phyloP scores from a whole-genome alignment of 2,329 filamentous ascomycete genomes.

The Emydomyces testavorans region DNA sequence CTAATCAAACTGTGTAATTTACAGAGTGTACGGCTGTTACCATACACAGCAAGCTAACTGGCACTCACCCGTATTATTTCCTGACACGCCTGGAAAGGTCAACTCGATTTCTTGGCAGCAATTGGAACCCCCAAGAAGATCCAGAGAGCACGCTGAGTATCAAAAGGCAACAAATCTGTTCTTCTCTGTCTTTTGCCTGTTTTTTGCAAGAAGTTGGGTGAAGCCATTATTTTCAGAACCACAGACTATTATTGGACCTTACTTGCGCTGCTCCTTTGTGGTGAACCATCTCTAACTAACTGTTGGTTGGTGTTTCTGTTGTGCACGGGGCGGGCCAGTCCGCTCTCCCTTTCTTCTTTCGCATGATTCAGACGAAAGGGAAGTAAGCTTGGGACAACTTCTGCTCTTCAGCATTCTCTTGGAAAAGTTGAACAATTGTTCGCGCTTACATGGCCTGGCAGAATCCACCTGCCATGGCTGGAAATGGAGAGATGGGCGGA shows the following conservation, averaged over 20 bases:
- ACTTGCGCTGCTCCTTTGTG: not conserved
- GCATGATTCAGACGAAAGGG: slow-evolving; percentile 5
- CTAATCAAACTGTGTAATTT: no score
- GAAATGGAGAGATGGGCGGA: slow-evolving; percentile 43
- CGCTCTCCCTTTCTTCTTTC: slow-evolving; percentile 3
- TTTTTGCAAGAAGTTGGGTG: not conserved
- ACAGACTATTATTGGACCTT: not conserved
- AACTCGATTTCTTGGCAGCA: not conserved
- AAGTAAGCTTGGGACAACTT: not conserved
- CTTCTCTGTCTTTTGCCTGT: not conserved
- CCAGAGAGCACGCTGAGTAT: not conserved
- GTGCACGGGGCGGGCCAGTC: not conserved
- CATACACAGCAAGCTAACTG: not conserved
- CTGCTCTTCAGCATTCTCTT: not conserved
- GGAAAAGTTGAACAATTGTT: not conserved
- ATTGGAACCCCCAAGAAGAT: not conserved
- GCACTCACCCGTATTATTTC: not conserved
- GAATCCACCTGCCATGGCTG: slow-evolving; percentile 51
- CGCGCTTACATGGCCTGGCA: slow-evolving; percentile 54
- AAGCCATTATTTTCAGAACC: not conserved
- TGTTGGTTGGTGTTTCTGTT: not conserved
- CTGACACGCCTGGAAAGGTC: not conserved
- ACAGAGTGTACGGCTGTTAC: no score
- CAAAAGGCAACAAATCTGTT: slow-evolving; percentile 2
- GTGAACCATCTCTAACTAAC: not conserved